Percentiles rank a stretch among this genome's conserved stretches.
Evolutionary conservation across 1,139 yeast genomes (phyloP).

Genomic region (Fermentozyma sake): DNA sequence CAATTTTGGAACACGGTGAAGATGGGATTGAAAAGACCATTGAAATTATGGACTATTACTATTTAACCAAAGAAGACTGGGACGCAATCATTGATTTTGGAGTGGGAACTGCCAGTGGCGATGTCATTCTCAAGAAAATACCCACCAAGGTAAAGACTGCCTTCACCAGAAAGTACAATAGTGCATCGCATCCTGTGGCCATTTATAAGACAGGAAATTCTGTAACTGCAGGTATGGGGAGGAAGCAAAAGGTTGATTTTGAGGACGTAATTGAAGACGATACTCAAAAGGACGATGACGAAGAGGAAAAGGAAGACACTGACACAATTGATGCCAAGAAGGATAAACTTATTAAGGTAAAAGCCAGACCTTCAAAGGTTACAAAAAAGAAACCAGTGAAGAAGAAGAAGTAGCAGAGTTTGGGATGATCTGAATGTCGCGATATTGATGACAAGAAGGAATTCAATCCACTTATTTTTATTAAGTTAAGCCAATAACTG

Average conservation of each 20-base stretch:
- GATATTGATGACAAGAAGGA: too few species aligned
- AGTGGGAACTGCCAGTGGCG: constrained; percentile 54
- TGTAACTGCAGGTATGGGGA: constrained; percentile 30
- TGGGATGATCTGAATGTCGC: too few species aligned
- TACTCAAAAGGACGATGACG: constrained; percentile 34
- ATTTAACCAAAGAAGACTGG: constrained; percentile 87
- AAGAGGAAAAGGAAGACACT: constrained; percentile 20
- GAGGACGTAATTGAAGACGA: constrained; percentile 66
- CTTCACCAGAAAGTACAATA: constrained; percentile 81
- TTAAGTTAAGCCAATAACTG: too few species aligned
- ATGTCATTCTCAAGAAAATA: constrained; percentile 51
- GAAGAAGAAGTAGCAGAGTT: too few species aligned
- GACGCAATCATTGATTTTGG: constrained; percentile 79
- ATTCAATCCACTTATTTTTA: too few species aligned
- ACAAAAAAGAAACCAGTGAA: constrained; percentile 14
- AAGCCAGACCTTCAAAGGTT: too few species aligned
- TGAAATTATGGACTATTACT: constrained; percentile 73
- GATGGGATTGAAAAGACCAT: constrained; percentile 68
- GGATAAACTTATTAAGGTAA: constrained; percentile 42
- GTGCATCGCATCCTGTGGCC: constrained; percentile 76
- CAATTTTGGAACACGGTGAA: constrained; percentile 48
- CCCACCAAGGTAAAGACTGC: constrained; percentile 75
- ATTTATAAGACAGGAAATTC: constrained; percentile 69
- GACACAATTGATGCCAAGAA: constrained; percentile 36
- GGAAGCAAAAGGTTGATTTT: constrained; percentile 45